Evolutionary conservation across 768 basidiomycete species (phyloP).

Genomic region (Xerocomellus amylosporus): DNA sequence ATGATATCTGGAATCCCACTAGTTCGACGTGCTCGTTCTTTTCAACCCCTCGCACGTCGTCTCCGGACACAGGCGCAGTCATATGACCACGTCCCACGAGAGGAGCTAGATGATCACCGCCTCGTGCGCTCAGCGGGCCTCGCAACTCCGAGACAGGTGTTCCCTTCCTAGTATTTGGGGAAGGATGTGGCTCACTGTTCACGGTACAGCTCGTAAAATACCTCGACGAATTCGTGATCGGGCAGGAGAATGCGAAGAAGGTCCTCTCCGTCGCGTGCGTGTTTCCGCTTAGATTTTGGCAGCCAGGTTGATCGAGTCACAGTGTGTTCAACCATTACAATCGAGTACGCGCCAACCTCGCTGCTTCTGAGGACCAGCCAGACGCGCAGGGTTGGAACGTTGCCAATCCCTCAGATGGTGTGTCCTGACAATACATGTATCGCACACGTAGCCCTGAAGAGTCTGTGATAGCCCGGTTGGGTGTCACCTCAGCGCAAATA

Average conservation of each 20-base stretch:
- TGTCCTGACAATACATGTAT: slow-evolving; percentile 4
- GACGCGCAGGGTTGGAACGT: slow-evolving; percentile 29
- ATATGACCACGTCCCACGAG: slow-evolving; percentile 38
- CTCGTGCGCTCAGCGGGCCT: slow-evolving; percentile 43
- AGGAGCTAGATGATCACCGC: slow-evolving; percentile 33
- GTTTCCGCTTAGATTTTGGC: not conserved
- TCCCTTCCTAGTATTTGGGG: not conserved
- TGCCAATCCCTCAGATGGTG: slow-evolving; percentile 28
- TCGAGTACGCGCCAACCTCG: slow-evolving; percentile 72
- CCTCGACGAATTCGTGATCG: slow-evolving; percentile 85
- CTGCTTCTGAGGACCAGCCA: slow-evolving; percentile 42
- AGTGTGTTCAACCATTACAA: slow-evolving; percentile 97
- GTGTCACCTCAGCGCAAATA: slow-evolving; percentile 56
- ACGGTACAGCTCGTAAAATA: slow-evolving; percentile 69
- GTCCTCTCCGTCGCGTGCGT: slow-evolving; percentile 91
- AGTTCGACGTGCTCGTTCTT: slow-evolving; percentile 27
- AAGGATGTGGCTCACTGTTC: slow-evolving; percentile 9
- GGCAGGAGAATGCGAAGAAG: slow-evolving; percentile 91
- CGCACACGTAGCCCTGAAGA: not conserved
- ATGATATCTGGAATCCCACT: slow-evolving; percentile 21
- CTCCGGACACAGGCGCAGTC: slow-evolving; percentile 58
- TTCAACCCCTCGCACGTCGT: slow-evolving; percentile 32
- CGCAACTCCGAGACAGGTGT: slow-evolving; percentile 59
- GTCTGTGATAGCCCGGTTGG: slow-evolving; percentile 32
- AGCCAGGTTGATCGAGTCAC: slow-evolving; percentile 2